Evolutionary conservation across 78 protist species (phyloP).

Genomic region (Protostelium mycophagum): DNA sequence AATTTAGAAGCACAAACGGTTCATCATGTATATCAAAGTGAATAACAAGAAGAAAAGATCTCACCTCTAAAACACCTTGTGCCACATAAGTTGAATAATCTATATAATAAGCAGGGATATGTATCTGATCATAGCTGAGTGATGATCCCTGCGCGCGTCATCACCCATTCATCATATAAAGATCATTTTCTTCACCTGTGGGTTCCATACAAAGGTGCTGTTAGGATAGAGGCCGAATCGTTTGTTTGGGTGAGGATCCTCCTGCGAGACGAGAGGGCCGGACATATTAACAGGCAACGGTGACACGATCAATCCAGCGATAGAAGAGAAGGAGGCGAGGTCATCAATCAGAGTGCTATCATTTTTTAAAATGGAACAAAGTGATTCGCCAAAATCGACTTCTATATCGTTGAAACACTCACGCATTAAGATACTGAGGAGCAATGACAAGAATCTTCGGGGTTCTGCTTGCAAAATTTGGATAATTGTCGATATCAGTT

Average conservation of each 20-base stretch:
- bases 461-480: background rate
- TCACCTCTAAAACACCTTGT: constrained; percentile 3
- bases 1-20: background rate
- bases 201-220: constrained; percentile 8
- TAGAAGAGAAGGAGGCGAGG: background rate
- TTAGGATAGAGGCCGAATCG: constrained; percentile 31
- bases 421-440: background rate
- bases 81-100: background rate
- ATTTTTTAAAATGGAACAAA: no score
- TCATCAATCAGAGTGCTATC: background rate
- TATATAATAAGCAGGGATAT: constrained; percentile 12
- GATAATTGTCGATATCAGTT: background rate
- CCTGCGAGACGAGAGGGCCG: constrained; percentile 11
- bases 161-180: background rate
- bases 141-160: background rate
- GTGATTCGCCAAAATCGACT: background rate
- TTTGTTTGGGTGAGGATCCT: constrained; percentile 10
- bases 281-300: background rate
- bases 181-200: constrained; percentile 6
- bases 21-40: background rate
- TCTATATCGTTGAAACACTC: background rate
- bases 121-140: background rate
- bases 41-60: background rate
- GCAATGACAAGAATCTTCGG: background rate
- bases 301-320: background rate